These are phyloP conservation scores for Fragaria ananassa DNA, from an alignment of 306 rosid genomes.

Conservation along the genomic window DNA sequence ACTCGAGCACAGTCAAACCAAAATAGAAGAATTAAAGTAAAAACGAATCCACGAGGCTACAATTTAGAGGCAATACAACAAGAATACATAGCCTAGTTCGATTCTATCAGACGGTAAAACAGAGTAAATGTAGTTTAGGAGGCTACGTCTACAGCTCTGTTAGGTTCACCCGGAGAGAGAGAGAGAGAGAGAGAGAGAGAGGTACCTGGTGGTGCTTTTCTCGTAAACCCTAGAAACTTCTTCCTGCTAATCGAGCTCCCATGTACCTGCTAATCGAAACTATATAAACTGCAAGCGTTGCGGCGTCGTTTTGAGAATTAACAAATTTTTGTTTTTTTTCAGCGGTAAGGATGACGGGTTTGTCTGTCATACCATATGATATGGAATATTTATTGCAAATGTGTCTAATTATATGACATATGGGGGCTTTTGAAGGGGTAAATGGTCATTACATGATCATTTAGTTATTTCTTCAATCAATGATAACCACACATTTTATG, in stretches of 20 bases:
- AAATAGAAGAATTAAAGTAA: neutral
- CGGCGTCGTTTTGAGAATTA: neutral
- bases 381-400: too few species aligned
- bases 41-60: neutral
- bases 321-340: too few species aligned
- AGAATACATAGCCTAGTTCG: neutral
- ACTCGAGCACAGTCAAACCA: neutral
- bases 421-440: too few species aligned
- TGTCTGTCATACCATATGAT: too few species aligned
- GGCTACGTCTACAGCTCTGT: neutral
- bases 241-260: neutral
- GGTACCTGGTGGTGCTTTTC: conserved; percentile 4
- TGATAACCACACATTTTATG: too few species aligned
- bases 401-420: too few species aligned
- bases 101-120: neutral
- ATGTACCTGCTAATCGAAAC: neutral
- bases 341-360: too few species aligned
- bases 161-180: neutral
- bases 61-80: neutral
- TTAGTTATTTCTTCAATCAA: too few species aligned
- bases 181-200: neutral
- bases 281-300: neutral
- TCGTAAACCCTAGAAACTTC: conserved; percentile 22
- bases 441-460: too few species aligned
- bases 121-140: neutral